Conservation (phyloP, 2,329 filamentous ascomycete species). For the Aspergillus sp. region DNA sequence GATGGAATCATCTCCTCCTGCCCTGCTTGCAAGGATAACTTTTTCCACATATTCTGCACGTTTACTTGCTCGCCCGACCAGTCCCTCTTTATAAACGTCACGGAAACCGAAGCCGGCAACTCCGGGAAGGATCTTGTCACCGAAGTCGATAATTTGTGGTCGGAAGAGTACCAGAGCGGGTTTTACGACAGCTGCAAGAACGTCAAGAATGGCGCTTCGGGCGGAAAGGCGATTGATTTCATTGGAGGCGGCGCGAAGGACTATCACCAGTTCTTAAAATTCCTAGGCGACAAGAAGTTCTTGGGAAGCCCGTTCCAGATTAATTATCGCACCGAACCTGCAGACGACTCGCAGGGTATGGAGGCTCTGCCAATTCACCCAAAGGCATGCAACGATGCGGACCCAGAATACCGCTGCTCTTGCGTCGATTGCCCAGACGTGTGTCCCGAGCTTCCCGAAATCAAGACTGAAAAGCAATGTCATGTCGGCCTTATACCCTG, state of each 20-base stretch:
- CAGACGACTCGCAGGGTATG: constrained; percentile 68
- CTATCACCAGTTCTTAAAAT: constrained; percentile 82
- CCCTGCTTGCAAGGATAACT: constrained; percentile 96
- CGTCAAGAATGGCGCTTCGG: constrained; percentile 95
- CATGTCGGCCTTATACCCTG: constrained; percentile 87
- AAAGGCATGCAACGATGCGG: constrained; percentile 86
- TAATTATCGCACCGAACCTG: constrained; percentile 70
- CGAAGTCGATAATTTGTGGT: constrained; percentile 86
- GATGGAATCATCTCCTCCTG: constrained; percentile 89
- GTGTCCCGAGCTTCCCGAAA: constrained; percentile 76
- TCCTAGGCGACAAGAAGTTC: constrained; percentile 88
- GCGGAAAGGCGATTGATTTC: constrained; percentile 89
- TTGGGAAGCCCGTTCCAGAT: constrained; percentile 95
- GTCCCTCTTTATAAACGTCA: constrained; percentile 92
- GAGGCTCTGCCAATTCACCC: constrained; percentile 67
- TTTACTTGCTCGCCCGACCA: constrained; percentile 98
- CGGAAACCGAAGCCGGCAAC: constrained; percentile 61
- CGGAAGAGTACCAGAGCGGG: constrained; percentile 76
- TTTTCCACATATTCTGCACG: constrained; percentile 96
- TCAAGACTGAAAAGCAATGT: constrained; percentile 70
- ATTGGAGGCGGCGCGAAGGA: constrained; percentile 95
- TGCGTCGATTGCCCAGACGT: constrained; percentile 89
- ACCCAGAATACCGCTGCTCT: constrained; percentile 82
- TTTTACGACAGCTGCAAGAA: constrained; percentile 99
- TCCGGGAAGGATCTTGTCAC: constrained; percentile 67